Evolutionary conservation across 2,329 filamentous ascomycete species (phyloP).

Genomic region (Scedosporium dehoogii): DNA sequence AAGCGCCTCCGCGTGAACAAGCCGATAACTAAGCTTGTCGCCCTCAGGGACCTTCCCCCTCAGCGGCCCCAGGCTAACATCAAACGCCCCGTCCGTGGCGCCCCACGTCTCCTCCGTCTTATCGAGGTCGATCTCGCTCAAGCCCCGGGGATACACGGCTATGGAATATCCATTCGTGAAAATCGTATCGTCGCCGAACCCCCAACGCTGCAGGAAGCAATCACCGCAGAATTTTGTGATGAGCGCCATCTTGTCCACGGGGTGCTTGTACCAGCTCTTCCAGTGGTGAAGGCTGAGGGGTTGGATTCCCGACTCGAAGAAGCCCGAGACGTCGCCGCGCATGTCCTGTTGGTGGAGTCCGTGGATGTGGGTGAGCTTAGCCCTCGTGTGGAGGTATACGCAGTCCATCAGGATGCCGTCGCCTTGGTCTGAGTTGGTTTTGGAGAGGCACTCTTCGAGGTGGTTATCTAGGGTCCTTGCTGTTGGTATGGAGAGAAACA

Average conservation of each 20-base stretch:
- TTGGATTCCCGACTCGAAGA: conserved; percentile 47
- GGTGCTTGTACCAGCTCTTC: conserved; percentile 48
- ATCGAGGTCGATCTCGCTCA: conserved; percentile 29
- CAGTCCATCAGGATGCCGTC: conserved; percentile 49
- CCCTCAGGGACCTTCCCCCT: conserved; percentile 22
- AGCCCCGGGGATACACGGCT: conserved; percentile 32
- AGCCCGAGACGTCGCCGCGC: conserved; percentile 42
- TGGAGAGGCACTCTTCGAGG: conserved; percentile 35
- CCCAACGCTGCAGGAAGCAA: conserved; percentile 48
- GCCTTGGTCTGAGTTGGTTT: conserved; percentile 24
- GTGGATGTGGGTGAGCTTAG: conserved; percentile 43
- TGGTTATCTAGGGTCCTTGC: conserved; percentile 34
- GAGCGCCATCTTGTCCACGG: conserved; percentile 38
- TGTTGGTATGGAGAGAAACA: conserved; percentile 46
- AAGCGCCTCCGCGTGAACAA: conserved; percentile 33
- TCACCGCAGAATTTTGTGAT: conserved; percentile 44
- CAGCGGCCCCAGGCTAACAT: conserved; percentile 44
- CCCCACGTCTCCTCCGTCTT: conserved; percentile 46
- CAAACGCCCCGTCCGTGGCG: conserved; percentile 34
- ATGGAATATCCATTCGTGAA: conserved; percentile 52
- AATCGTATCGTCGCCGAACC: conserved; percentile 35
- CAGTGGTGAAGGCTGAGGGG: conserved; percentile 52
- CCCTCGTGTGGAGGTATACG: conserved; percentile 42
- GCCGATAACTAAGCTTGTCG: conserved; percentile 40
- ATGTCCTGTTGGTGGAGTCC: conserved; percentile 50